phyloP scores from a whole-genome alignment of 2,329 filamentous ascomycete species.

The Calonectria hawksworthii region DNA sequence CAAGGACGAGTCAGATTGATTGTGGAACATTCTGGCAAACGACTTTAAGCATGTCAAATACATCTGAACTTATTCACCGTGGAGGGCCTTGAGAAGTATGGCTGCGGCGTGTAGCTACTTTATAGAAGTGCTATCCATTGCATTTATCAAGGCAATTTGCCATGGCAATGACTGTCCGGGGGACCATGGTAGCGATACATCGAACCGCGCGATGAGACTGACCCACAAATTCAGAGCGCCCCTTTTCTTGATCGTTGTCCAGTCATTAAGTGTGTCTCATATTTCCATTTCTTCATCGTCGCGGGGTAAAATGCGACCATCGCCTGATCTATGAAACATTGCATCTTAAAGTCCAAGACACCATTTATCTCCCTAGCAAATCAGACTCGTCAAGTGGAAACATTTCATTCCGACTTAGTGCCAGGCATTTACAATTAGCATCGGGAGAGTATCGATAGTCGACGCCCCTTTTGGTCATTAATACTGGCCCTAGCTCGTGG shows the following conservation, averaged over 20 bases:
- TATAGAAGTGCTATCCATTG: background rate
- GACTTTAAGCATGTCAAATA: too few species aligned
- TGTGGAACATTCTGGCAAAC: too few species aligned
- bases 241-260: background rate
- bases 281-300: background rate
- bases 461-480: background rate
- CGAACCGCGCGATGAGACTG: background rate
- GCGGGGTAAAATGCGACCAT: background rate
- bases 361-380: background rate
- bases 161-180: background rate
- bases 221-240: background rate
- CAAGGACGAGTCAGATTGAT: too few species aligned
- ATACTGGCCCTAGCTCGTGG: background rate
- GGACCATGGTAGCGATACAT: background rate
- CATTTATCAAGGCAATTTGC: background rate
- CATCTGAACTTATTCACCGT: too few species aligned
- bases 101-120: background rate
- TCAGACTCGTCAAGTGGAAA: background rate
- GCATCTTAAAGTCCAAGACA: conserved; percentile 6
- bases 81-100: background rate
- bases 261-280: conserved; percentile 3
- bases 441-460: too few species aligned
- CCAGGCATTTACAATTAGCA: background rate
- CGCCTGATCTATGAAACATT: background rate
- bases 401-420: background rate